Evolutionary conservation across 441 rosid genomes (phyloP), one percentile per base, ranked within the genome.

Genomic region (Populus trichocarpa): DNA sequence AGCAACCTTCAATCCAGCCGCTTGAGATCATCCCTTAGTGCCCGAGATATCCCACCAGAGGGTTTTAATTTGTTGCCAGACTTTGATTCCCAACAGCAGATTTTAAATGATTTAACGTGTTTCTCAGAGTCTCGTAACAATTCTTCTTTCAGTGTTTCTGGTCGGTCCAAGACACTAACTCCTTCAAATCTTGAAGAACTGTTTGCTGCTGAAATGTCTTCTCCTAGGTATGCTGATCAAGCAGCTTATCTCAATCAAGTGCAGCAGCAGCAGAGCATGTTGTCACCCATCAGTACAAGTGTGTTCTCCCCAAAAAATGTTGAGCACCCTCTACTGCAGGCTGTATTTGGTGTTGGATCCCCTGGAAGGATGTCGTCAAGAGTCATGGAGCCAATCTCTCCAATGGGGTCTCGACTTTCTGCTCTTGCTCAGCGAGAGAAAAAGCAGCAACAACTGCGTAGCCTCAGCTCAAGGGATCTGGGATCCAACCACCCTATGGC

Each of bases 291-390:
- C 71, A 88, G 82, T 53, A 85, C 92, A 5, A 80, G 42, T 72
- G 84, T 74, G 70, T 89, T 86, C 81, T 81, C 89, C 33, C 85
- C 88, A 2, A 83, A 81, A 77, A 85, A 42, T 77, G 82, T 77
- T 2, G 92, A 89, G 25, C 86, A 87, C 46, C 86, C 87, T 32
- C 74, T 82, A 2, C 67, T 86, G 67, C 88, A 85, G 80, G 83
- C 88, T 46, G 76, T 88, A 9, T 83, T 85, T 74, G 79, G 87
- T 63, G 83, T 81, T 67, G 81, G 85, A 16, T 86, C 92, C 71
- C 84, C 90, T 22, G 90, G 92, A 23, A 84, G 91, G 75, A 88
- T 89, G 90, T 85, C 91, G 6, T 89, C 92, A 0, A 78, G 87
- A 80, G 72, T 85, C 42, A 22, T 78, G 74, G 92, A 89, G 63